phyloP scores from a whole-genome alignment of 345 rosid genomes.

The Isatis tinctoria region DNA sequence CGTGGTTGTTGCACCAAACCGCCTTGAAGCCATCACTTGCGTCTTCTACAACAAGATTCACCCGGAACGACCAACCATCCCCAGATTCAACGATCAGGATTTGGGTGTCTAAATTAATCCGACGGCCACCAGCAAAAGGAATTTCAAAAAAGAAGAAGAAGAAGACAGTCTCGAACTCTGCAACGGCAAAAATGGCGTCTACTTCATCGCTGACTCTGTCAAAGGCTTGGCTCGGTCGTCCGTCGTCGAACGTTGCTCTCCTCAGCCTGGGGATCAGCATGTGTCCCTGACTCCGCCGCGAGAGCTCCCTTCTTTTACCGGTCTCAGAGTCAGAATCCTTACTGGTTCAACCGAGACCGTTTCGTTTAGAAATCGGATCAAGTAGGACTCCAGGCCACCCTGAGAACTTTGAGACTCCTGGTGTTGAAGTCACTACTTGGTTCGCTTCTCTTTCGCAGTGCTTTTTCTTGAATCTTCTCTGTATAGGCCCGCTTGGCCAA shows the following conservation, averaged over 20 bases:
- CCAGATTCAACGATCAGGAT: conserved; percentile 7
- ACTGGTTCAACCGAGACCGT: conserved; percentile 97
- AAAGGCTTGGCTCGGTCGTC: conserved; percentile 40
- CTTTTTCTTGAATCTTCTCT: background rate
- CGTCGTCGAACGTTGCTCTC: background rate
- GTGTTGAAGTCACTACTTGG: conserved; percentile 98
- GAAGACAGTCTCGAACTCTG: background rate
- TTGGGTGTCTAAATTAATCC: background rate
- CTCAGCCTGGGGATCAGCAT: background rate
- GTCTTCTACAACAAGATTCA: background rate
- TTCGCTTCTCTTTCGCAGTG: conserved; percentile 28
- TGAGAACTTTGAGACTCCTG: conserved; percentile 98
- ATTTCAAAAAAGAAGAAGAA: background rate
- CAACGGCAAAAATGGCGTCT: conserved; percentile 41
- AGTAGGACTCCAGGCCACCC: conserved; percentile 98
- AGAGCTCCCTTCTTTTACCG: conserved; percentile 32
- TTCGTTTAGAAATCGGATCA: too few relatives aligned
- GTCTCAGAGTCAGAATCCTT: conserved; percentile 60
- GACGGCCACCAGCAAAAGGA: background rate
- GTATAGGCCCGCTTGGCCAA: conserved; percentile 88
- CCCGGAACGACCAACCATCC: background rate
- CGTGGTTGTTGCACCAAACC: conserved; percentile 13
- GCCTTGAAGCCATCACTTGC: background rate
- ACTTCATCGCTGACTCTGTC: conserved; percentile 48
- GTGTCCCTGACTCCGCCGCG: conserved; percentile 18